These are phyloP conservation scores for Diaporthe sp. DNA, from an alignment of 2,329 filamentous ascomycete genomes.

Conservation along the genomic window DNA sequence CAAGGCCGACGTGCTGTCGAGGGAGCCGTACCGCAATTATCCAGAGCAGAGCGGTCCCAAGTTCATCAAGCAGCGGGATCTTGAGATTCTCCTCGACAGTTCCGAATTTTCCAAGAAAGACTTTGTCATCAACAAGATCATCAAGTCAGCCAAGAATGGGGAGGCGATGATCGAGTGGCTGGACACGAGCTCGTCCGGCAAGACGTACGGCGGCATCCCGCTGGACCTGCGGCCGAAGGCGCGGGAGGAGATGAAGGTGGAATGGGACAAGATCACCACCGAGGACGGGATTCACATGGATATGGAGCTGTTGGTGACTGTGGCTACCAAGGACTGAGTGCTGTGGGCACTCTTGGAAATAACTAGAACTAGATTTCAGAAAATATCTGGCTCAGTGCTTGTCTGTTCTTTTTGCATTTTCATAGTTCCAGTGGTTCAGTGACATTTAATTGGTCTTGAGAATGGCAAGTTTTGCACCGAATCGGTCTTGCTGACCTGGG, in stretches of 20 bases:
- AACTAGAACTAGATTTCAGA: neutral
- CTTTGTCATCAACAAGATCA: slow-evolving; percentile 46
- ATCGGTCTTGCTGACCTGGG: rapidly evolving
- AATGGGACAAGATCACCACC: slow-evolving; percentile 48
- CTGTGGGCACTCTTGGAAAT: neutral
- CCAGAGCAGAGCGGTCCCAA: slow-evolving; percentile 45
- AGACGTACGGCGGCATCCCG: slow-evolving; percentile 51
- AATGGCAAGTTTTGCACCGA: neutral
- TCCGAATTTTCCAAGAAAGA: slow-evolving; percentile 42
- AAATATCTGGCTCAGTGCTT: no score
- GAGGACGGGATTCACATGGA: slow-evolving; percentile 50
- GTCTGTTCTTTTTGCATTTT: neutral
- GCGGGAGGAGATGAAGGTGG: slow-evolving; percentile 49
- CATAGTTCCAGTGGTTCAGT: no score
- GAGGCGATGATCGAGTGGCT: slow-evolving; percentile 51
- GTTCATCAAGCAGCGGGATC: slow-evolving; percentile 46
- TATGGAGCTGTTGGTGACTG: slow-evolving; percentile 47
- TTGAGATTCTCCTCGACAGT: slow-evolving; percentile 45
- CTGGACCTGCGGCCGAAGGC: slow-evolving; percentile 47
- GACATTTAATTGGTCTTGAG: neutral
- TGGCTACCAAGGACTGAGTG: slow-evolving; percentile 10
- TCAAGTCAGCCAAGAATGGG: slow-evolving; percentile 42
- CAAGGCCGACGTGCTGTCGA: slow-evolving; percentile 47
- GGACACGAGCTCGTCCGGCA: slow-evolving; percentile 51
- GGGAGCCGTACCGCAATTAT: slow-evolving; percentile 45